These are phyloP conservation scores for Colletotrichum simmondsii DNA, from an alignment of 2,329 filamentous ascomycete genomes.

Conservation along the genomic window DNA sequence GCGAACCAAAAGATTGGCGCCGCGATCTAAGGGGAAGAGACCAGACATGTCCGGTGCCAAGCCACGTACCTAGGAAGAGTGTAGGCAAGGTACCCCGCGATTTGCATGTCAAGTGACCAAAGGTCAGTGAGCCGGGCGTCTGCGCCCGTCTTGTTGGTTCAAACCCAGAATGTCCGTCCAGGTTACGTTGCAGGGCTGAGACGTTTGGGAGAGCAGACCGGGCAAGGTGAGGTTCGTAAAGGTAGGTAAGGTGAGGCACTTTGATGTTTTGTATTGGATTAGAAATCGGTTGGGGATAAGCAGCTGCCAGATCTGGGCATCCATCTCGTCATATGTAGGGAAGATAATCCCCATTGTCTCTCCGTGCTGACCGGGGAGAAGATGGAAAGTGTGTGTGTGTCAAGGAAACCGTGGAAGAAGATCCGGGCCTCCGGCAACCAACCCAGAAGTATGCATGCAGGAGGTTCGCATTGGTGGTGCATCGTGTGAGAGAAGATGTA, in stretches of 20 bases:
- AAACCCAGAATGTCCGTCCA: background rate
- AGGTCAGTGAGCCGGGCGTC: background rate
- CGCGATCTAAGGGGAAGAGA: background rate
- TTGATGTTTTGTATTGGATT: background rate
- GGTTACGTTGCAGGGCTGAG: background rate
- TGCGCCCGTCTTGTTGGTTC: background rate
- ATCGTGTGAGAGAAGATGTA: background rate
- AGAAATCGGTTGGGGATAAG: background rate
- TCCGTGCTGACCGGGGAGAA: background rate
- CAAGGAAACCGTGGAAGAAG: slow-evolving; percentile 12
- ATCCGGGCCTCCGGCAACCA: slow-evolving; percentile 26
- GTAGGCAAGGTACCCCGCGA: slow-evolving; percentile 11
- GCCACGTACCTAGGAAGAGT: background rate
- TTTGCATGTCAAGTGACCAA: slow-evolving; percentile 23
- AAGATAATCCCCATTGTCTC: background rate
- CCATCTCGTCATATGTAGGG: slow-evolving; percentile 9
- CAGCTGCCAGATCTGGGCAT: background rate
- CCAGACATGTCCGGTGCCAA: slow-evolving; percentile 4
- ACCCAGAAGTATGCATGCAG: slow-evolving; percentile 12
- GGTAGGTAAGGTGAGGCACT: background rate
- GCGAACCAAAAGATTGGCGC: background rate
- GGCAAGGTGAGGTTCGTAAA: too few species aligned
- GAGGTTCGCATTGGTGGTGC: background rate
- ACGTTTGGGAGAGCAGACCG: background rate
- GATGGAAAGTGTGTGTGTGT: background rate